Evolutionary conservation across 495 filamentous ascomycete genomes (phyloP), one percentile per base, ranked within the genome.

Genomic region (Monascus purpureus): DNA sequence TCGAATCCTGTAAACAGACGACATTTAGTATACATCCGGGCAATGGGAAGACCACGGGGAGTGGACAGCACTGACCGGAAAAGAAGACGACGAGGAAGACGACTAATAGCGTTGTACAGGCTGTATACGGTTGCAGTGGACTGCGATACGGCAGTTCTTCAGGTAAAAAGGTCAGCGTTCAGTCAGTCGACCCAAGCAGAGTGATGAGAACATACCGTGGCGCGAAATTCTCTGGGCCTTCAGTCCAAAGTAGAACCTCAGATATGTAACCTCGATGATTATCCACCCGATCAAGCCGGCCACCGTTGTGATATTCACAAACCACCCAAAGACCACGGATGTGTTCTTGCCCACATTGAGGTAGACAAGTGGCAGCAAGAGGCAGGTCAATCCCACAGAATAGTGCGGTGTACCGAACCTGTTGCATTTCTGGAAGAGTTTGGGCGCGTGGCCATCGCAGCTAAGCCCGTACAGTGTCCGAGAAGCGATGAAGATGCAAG

Each of bases 391-490:
- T 6, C 11, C 11, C 22, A 12, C 25, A 12, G n/a, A n/a, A n/a
- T n/a, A n/a, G n/a, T 27, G 5, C 3, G 25, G 13, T 13, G n/a
- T 27, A 27, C 28, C 18, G 6, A n/a, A n/a, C 13, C 13, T 3
- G 28, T 13, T 30, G 13, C 13, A 16, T n/a, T 30, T 16, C 13
- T 16, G 53, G 41, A 83, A 66, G 38, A 73, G 39, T 1, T 41
- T 44, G 0, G 78, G 78, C 0, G 78, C 78, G 25, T 73, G 68
- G 9, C 73, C 63, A 32, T 70, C 61, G 27, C 63, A 53, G 1
- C 76, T 73, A 41, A 82, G 65, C 17, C 70, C 76, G 46, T 77
- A 76, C 9, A 83, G 63, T 32, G 75, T 70, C 23, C 78, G 68
- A 5, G 68, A 73, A 17, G 72, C 75, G 1, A 68, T 77, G 52